A percentile compares a stretch with the other conserved stretches of the same genome.
phyloP scores from a whole-genome alignment of 805 yeast genomes.

The Blastobotrys peoriensis region DNA sequence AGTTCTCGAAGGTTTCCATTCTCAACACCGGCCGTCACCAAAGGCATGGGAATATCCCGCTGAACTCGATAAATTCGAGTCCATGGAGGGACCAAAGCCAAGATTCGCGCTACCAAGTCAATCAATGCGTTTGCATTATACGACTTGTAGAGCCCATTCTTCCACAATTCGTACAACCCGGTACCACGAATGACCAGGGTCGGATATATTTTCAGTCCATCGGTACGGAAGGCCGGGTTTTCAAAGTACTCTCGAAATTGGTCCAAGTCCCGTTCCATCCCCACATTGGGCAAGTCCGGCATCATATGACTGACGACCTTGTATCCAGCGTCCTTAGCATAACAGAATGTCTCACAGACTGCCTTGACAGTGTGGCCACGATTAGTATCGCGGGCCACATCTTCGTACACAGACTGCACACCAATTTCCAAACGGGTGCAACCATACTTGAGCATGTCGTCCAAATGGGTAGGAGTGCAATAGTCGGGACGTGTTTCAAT shows the following conservation, averaged over 20 bases:
- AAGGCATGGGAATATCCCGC: slow-evolving; percentile 98
- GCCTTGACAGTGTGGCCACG: slow-evolving; percentile 97
- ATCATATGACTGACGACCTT: slow-evolving; percentile 98
- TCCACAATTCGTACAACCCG: slow-evolving; percentile 95
- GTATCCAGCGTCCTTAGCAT: slow-evolving; percentile 97
- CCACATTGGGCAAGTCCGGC: slow-evolving; percentile 99
- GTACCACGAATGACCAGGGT: slow-evolving; percentile 96
- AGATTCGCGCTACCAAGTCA: slow-evolving; percentile 89
- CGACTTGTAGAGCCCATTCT: slow-evolving; percentile 87
- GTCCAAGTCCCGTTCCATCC: slow-evolving; percentile 95
- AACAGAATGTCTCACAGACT: slow-evolving; percentile 90
- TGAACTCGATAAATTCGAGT: slow-evolving; percentile 97
- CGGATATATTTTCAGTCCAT: slow-evolving; percentile 92
- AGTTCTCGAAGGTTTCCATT: slow-evolving; percentile 94
- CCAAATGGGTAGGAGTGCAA: slow-evolving; percentile 90
- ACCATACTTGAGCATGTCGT: slow-evolving; percentile 94
- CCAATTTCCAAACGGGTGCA: slow-evolving; percentile 97
- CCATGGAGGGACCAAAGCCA: slow-evolving; percentile 98
- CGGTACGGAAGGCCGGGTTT: slow-evolving; percentile 94
- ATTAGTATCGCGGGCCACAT: slow-evolving; percentile 96
- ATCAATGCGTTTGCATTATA: slow-evolving; percentile 91
- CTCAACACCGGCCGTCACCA: slow-evolving; percentile 96
- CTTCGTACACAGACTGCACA: slow-evolving; percentile 95
- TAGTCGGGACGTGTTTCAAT: slow-evolving; percentile 98
- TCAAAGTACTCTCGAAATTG: slow-evolving; percentile 96